phyloP scores from a whole-genome alignment of 306 rosid species.

The Prunus kanzakura region DNA sequence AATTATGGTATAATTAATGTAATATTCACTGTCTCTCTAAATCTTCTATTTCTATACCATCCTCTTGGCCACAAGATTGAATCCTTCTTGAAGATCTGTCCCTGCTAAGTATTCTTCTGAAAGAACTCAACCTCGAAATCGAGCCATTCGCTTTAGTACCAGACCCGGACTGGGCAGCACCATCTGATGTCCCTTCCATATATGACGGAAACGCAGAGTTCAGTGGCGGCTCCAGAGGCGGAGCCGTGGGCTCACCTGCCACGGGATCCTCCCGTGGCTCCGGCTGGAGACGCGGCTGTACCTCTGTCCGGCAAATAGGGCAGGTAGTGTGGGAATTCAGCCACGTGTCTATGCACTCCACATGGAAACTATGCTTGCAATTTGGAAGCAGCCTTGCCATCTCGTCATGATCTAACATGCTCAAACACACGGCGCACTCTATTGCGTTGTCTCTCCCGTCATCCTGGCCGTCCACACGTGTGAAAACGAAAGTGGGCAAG shows the following conservation, averaged over 20 bases:
- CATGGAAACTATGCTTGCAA: constrained; percentile 64
- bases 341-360: constrained; percentile 58
- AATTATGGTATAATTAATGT: not conserved
- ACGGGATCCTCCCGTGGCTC: constrained; percentile 47
- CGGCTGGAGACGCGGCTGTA: constrained; percentile 29
- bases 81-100: constrained; percentile 46
- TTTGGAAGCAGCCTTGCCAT: constrained; percentile 45
- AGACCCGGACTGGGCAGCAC: constrained; percentile 6
- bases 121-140: constrained; percentile 42
- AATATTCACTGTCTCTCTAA: constrained; percentile 49
- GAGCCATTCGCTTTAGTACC: constrained; percentile 32
- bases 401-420: constrained; percentile 42
- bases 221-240: constrained; percentile 3
- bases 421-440: constrained; percentile 63
- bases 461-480: not conserved
- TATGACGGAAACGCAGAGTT: not conserved
- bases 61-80: constrained; percentile 28
- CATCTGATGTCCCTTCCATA: constrained; percentile 35
- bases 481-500: constrained; percentile 45
- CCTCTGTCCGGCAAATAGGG: constrained; percentile 59
- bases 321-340: constrained; percentile 47
- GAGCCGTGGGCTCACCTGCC: constrained; percentile 14
- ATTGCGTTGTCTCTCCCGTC: not conserved
- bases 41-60: constrained; percentile 33
- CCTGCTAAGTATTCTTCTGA: constrained; percentile 47